A percentile compares a stretch with the other conserved stretches of the same genome.
phyloP scores from a whole-genome alignment of 2,329 filamentous ascomycete species.

The Fusarium equiseti region DNA sequence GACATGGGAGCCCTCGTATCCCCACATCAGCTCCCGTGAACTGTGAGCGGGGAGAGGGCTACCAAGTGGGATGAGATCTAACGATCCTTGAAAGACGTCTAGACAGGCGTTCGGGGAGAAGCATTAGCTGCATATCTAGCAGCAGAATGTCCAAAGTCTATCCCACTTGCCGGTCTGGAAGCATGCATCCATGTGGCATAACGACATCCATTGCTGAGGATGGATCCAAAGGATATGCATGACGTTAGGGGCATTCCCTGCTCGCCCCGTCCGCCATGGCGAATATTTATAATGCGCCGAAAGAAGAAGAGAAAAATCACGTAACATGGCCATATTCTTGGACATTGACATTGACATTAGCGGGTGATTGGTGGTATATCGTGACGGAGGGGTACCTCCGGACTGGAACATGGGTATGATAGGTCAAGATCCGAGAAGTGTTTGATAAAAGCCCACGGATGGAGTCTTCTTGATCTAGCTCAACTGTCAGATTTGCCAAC shows the following conservation, averaged over 20 bases:
- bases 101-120: slow-evolving; percentile 25
- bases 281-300: slow-evolving; percentile 15
- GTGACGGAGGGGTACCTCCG: slow-evolving; percentile 24
- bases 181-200: slow-evolving; percentile 3
- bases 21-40: slow-evolving; percentile 20
- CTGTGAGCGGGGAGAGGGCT: slow-evolving; percentile 12
- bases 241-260: slow-evolving; percentile 2
- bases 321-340: slow-evolving; percentile 4
- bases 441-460: slow-evolving; percentile 18
- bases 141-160: slow-evolving; percentile 13
- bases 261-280: slow-evolving; percentile 2
- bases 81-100: slow-evolving; percentile 19
- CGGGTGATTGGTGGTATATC: slow-evolving; percentile 21
- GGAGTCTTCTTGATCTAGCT: slow-evolving; percentile 39
- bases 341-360: slow-evolving; percentile 19
- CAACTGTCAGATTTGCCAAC: slow-evolving; percentile 37
- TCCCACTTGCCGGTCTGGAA: slow-evolving; percentile 1
- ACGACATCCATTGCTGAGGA: slow-evolving; percentile 5
- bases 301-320: slow-evolving; percentile 25
- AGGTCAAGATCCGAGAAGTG: slow-evolving; percentile 23
- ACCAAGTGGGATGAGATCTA: slow-evolving; percentile 36
- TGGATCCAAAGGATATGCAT: slow-evolving; percentile 6
- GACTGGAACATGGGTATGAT: slow-evolving; percentile 26
- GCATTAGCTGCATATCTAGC: slow-evolving; percentile 28
- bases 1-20: slow-evolving; percentile 16